A percentile compares a stretch with the other conserved stretches of the same genome.
These are phyloP conservation scores for Senna siamea DNA, from an alignment of 306 rosid genomes.

Conservation along the genomic window DNA sequence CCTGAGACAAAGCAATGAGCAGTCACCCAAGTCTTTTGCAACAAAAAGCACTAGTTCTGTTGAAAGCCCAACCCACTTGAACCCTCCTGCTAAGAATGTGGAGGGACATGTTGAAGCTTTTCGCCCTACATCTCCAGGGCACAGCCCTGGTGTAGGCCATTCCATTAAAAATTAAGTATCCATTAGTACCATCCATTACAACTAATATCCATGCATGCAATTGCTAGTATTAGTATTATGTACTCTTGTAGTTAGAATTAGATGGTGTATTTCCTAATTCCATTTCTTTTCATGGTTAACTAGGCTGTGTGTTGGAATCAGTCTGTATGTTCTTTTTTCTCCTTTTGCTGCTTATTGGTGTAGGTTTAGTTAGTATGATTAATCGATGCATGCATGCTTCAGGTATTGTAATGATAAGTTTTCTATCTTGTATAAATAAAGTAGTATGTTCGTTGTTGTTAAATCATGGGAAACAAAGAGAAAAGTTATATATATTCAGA, in stretches of 20 bases:
- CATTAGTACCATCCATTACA: no score
- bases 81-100: slow-evolving; percentile 29
- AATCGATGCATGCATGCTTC: slow-evolving; percentile 36
- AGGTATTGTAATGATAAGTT: no score
- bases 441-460: no score
- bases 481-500: no score
- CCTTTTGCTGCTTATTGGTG: no score
- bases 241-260: no score
- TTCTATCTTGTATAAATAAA: no score
- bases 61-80: slow-evolving; percentile 18
- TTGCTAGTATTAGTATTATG: no score
- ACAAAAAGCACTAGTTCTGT: not conserved
- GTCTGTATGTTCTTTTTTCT: no score
- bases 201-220: no score
- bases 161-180: slow-evolving; percentile 53
- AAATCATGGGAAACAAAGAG: no score
- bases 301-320: not conserved
- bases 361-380: not conserved
- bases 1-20: no score
- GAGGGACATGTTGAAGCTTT: slow-evolving; percentile 56
- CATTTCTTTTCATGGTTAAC: not conserved
- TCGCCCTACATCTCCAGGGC: slow-evolving; percentile 76
- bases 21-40: not conserved
- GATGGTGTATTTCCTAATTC: not conserved
- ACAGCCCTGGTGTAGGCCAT: slow-evolving; percentile 89